Conservation (phyloP, 257 asterid species). For the Plantago major region DNA sequence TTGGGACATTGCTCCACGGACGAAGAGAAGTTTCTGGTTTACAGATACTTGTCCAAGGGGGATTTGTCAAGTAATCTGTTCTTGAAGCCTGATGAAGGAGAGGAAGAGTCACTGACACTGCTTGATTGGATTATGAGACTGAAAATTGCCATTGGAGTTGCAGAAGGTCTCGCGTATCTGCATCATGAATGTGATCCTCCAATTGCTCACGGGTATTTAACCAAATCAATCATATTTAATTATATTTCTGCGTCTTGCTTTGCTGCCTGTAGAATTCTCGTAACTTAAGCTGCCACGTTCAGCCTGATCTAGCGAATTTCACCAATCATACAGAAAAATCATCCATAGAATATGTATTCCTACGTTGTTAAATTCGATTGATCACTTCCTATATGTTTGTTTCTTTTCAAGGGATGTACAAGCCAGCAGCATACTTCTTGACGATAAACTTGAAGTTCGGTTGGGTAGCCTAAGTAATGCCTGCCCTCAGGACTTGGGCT, state of each 20-base stretch:
- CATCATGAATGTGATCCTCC: slow-evolving; percentile 92
- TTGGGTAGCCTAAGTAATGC: slow-evolving; percentile 85
- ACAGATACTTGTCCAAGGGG: slow-evolving; percentile 45
- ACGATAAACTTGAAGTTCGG: slow-evolving; percentile 89
- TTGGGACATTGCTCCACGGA: slow-evolving; percentile 50
- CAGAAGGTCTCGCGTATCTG: slow-evolving; percentile 74
- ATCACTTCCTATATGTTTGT: neutral
- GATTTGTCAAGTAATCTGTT: slow-evolving; percentile 48
- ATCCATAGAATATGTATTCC: neutral
- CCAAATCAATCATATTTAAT: neutral
- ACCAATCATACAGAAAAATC: too few species aligned
- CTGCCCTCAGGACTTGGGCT: slow-evolving; percentile 58
- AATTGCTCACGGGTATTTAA: slow-evolving; percentile 88
- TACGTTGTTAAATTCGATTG: too few species aligned
- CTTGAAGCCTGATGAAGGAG: slow-evolving; percentile 24
- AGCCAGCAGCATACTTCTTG: slow-evolving; percentile 97
- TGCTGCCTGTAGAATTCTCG: too few species aligned
- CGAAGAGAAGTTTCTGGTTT: slow-evolving; percentile 39
- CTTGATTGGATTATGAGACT: slow-evolving; percentile 97
- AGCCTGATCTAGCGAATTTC: too few species aligned
- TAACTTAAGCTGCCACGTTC: too few species aligned
- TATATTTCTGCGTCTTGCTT: neutral
- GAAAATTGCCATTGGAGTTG: slow-evolving; percentile 91
- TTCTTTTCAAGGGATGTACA: slow-evolving; percentile 75
- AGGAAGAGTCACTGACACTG: slow-evolving; percentile 26